Evolutionary conservation across 2,329 filamentous ascomycete species (phyloP), one percentile per base, ranked within the genome.

Genomic region (Phialophora tarda): DNA sequence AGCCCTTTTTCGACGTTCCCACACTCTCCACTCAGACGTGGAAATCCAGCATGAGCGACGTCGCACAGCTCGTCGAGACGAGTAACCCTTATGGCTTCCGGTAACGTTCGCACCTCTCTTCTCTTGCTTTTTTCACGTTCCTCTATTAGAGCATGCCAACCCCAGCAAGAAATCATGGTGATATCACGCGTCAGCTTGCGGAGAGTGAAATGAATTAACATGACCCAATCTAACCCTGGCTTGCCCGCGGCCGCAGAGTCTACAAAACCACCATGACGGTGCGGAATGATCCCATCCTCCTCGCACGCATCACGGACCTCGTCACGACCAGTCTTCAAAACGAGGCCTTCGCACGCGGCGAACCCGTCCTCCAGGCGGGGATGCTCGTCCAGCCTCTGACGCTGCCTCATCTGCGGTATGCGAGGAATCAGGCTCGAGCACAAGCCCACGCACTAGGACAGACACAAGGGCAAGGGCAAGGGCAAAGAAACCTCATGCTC

Each of bases 331-430:
- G 11, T n/a, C 12, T 56, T 4, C 26, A 32, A 32, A 12, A 34
- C 53, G 30, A 56, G 14, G 8, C 21, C 21, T 51, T 28, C 28
- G 17, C 12, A 34, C 28, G 53, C 24, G 21, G 34, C 38, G 58
- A 60, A 30, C 24, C 34, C 17, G 12, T 32, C 3, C 48, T 48
- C 38, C 34, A 41, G 32, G 38, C 44, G 10, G 41, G 58, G 3
- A 30, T 60, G 41, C 58, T 60, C 8, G 24, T 60, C 23, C 41
- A 60, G 44, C 58, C 58, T 17, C 44, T 60, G 12, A 48, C 58
- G 17, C 47, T 60, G n/a, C 41, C 58, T 14, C 58, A 60, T 23
- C 41, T 60, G 7, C 38, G 26, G n/a, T 44, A 44, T 24, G 34
- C 56, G 17, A 59, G 34, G 26, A 3, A 44, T 44, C 38, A 44